phyloP scores from a whole-genome alignment of 495 filamentous ascomycete genomes.

The Hypoxylon perforatum region DNA sequence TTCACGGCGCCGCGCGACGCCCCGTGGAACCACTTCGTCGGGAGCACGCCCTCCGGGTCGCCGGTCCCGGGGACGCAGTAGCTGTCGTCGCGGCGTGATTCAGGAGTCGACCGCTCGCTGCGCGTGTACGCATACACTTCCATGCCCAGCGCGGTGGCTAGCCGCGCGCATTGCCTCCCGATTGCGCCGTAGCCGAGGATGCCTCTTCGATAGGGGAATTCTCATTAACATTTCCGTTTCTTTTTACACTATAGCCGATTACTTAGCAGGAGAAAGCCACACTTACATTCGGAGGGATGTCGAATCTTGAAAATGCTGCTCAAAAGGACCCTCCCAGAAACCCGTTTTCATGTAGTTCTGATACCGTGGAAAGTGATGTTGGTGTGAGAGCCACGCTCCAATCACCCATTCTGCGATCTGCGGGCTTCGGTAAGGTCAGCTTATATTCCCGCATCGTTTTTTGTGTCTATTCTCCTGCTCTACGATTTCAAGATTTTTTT shows the following conservation, averaged over 20 bases:
- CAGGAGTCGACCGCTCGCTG: constrained; percentile 61
- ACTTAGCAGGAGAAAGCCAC: too few species aligned
- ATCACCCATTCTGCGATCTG: constrained; percentile 61
- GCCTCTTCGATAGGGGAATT: constrained; percentile 38
- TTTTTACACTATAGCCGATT: too few species aligned
- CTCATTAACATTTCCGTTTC: too few species aligned
- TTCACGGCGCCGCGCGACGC: constrained; percentile 66
- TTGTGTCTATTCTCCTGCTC: background rate
- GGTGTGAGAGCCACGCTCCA: constrained; percentile 49
- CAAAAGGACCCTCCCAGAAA: constrained; percentile 28
- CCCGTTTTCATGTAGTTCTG: constrained; percentile 28
- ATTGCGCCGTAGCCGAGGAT: constrained; percentile 57
- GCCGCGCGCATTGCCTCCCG: constrained; percentile 75
- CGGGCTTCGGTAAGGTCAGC: constrained; percentile 37
- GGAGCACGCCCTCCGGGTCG: constrained; percentile 77
- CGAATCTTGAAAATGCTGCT: constrained; percentile 38
- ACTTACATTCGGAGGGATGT: constrained; percentile 49
- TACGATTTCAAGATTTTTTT: background rate
- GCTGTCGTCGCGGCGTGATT: constrained; percentile 66
- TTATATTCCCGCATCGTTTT: background rate
- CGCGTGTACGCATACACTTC: constrained; percentile 83
- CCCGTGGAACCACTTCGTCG: constrained; percentile 77
- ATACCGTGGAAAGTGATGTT: constrained; percentile 46
- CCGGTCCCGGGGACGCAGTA: constrained; percentile 81
- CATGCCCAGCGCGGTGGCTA: constrained; percentile 78